Evolutionary conservation across 768 basidiomycete genomes (phyloP), one percentile per base, ranked within the genome.

Genomic region (Leucogyrophana mollusca): DNA sequence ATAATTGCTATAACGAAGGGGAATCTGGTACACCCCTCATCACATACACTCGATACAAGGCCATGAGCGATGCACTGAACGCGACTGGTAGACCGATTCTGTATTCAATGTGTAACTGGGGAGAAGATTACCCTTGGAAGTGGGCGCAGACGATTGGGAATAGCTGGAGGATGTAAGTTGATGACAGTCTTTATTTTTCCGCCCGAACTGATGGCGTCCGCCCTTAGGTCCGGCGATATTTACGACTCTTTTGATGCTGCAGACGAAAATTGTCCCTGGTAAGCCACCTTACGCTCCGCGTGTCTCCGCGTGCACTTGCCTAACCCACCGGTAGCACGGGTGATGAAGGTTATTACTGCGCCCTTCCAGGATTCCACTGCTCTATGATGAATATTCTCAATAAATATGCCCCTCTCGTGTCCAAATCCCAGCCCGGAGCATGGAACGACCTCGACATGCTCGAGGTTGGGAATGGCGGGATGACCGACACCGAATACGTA

Each of bases 371-470:
- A 2, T 44, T 27, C 13, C 43, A 44, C 20, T 44, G 43, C n/a
- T 32, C 43, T 32, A 24, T 44, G 21, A 44, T 44, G 43, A 44
- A 44, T 44, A 32, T 44, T 33, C 24, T 44, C 20, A 44, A 44
- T 25, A 44, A 44, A 30, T 30, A 30, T 30, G 27, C 27, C 27
- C 27, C 27, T 30, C 27, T 30, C 13, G 27, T 23, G 20, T 24
- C 40, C 40, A 21, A 76, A 71, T 37, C 55, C 76, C 0, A 70
- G 71, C 4, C 80, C 78, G 78, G 64, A 65, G 9, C 80, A 71
- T 54, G 74, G 52, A 78, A 79, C 46, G 79, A 81, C 47, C 79
- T 80, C 77, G 78, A 80, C 56, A 80, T 79, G 78, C 73, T 74
- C 70, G 71, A 75, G 50, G 73, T 75, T 32, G 73, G 78, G 24